phyloP scores from a whole-genome alignment of 176 grass and related monocot species.

The Poa pratensis region DNA sequence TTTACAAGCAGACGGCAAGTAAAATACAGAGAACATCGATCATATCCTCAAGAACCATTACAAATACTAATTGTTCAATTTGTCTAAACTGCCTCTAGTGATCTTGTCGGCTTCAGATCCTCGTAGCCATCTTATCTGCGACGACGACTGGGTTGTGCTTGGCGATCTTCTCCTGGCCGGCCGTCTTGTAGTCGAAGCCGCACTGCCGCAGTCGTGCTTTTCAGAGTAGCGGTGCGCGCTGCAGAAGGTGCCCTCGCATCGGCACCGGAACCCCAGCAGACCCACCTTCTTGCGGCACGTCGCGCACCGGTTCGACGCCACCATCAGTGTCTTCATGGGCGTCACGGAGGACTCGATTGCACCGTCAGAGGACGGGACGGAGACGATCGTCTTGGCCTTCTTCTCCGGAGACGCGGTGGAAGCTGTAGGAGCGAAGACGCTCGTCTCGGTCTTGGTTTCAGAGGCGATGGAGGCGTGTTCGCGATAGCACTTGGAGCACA shows the following conservation, averaged over 20 bases:
- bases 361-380: background rate
- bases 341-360: background rate
- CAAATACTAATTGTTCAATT: background rate
- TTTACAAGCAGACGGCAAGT: background rate
- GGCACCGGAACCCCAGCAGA: constrained; percentile 65
- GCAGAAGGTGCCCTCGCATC: constrained; percentile 62
- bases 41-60: background rate
- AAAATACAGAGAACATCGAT: background rate
- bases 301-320: constrained; percentile 48
- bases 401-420: too few species aligned
- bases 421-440: too few species aligned
- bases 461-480: too few species aligned
- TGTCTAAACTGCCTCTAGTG: background rate
- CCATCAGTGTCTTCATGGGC: background rate
- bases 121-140: constrained; percentile 51
- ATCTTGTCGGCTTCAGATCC: constrained; percentile 38
- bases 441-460: too few species aligned
- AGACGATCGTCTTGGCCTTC: too few species aligned
- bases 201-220: constrained; percentile 58
- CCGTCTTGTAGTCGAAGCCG: constrained; percentile 61
- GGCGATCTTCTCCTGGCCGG: constrained; percentile 48
- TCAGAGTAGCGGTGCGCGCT: constrained; percentile 51
- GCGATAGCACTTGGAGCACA: too few species aligned
- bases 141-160: constrained; percentile 52
- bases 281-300: constrained; percentile 66